Evolutionary conservation across 495 filamentous ascomycete genomes (phyloP).

Genomic region (Podospora comata): DNA sequence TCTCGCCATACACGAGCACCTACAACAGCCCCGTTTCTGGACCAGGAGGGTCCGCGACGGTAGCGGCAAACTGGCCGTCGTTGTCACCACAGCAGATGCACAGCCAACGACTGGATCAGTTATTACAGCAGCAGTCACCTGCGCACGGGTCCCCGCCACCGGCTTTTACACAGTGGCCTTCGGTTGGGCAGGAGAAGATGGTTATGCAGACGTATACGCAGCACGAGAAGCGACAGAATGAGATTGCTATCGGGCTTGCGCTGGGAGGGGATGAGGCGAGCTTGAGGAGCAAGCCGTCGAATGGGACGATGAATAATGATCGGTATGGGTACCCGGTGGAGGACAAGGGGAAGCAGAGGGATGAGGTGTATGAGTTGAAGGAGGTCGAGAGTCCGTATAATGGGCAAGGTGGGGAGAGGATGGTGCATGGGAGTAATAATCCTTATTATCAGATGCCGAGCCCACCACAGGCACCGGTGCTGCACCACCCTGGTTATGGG

Average conservation of each 20-base stretch:
- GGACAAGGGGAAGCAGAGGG: slow-evolving; percentile 35
- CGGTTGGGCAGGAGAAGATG: slow-evolving; percentile 28
- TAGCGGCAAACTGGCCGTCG: slow-evolving; percentile 28
- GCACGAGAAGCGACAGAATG: slow-evolving; percentile 26
- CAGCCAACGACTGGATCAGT: slow-evolving; percentile 24
- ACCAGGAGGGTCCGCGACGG: slow-evolving; percentile 30
- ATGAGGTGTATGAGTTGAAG: slow-evolving; percentile 34
- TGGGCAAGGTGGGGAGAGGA: slow-evolving; percentile 3
- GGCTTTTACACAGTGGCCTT: slow-evolving; percentile 35
- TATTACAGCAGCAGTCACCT: slow-evolving; percentile 22
- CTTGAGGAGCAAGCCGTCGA: slow-evolving; percentile 28
- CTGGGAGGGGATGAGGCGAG: slow-evolving; percentile 35
- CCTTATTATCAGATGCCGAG: slow-evolving; percentile 26
- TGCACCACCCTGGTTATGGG: slow-evolving; percentile 36
- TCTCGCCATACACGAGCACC: slow-evolving; percentile 46
- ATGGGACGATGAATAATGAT: slow-evolving; percentile 22
- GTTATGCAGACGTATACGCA: slow-evolving; percentile 29
- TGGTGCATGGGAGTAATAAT: slow-evolving; percentile 3
- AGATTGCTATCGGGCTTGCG: slow-evolving; percentile 37
- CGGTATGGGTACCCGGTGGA: slow-evolving; percentile 19
- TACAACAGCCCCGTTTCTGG: slow-evolving; percentile 48
- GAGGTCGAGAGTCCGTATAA: slow-evolving; percentile 34
- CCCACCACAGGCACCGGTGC: slow-evolving; percentile 29
- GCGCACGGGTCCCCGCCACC: slow-evolving; percentile 26
- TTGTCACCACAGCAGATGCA: slow-evolving; percentile 14